Evolutionary conservation across 2,329 filamentous ascomycete species (phyloP).

Genomic region (Penicillium occitanis): DNA sequence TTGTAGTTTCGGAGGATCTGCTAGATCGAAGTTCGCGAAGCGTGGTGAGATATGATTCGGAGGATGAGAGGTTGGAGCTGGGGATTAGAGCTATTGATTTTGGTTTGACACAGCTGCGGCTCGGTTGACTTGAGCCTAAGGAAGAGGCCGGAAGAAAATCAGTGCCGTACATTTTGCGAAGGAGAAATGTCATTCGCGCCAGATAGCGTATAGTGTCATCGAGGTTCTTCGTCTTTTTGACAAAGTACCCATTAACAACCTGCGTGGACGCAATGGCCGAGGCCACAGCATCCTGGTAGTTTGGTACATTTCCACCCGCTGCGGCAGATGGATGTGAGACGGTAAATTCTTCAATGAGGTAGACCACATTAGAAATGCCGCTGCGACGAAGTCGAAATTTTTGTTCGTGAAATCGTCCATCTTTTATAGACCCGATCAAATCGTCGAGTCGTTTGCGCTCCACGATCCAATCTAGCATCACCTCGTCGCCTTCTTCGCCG

Average conservation of each 20-base stretch:
- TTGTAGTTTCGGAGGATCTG: slow-evolving; percentile 24
- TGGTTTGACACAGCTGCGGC: slow-evolving; percentile 20
- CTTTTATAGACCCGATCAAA: slow-evolving; percentile 75
- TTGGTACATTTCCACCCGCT: slow-evolving; percentile 30
- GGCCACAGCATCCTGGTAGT: slow-evolving; percentile 66
- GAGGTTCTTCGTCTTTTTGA: slow-evolving; percentile 72
- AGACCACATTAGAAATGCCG: slow-evolving; percentile 73
- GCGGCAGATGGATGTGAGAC: slow-evolving; percentile 52
- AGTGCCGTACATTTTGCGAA: slow-evolving; percentile 61
- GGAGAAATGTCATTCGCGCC: slow-evolving; percentile 66
- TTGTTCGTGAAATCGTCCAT: slow-evolving; percentile 79
- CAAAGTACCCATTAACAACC: slow-evolving; percentile 74
- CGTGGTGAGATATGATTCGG: slow-evolving; percentile 65
- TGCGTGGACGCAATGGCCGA: slow-evolving; percentile 75
- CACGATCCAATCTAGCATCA: slow-evolving; percentile 77
- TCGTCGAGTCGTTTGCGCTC: slow-evolving; percentile 81
- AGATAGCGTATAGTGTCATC: slow-evolving; percentile 78
- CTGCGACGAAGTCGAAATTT: slow-evolving; percentile 75
- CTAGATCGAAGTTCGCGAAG: slow-evolving; percentile 59
- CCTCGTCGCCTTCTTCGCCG: slow-evolving; percentile 61
- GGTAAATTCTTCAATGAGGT: slow-evolving; percentile 72
- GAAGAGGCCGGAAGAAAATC: neutral
- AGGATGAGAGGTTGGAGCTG: slow-evolving; percentile 60
- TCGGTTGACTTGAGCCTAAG: slow-evolving; percentile 14
- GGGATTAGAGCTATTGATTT: slow-evolving; percentile 64